These are phyloP conservation scores for Chytriomyces hyalinus DNA, from an alignment of 192 early-diverging fungal species.

Conservation along the genomic window DNA sequence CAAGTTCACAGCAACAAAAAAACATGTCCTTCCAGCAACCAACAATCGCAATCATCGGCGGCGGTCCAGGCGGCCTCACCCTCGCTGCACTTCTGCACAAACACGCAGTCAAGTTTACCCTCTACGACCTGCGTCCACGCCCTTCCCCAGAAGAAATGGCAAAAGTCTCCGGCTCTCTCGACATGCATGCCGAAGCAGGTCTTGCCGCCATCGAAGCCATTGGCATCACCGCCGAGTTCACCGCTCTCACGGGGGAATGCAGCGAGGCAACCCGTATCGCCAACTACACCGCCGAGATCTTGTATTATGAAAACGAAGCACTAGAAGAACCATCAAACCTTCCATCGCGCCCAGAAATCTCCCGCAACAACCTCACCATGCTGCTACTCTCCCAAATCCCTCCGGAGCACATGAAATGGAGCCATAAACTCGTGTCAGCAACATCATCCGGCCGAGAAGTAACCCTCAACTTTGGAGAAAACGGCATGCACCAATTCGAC, in stretches of 20 bases:
- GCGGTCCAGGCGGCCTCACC: background rate
- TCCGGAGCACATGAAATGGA: no score
- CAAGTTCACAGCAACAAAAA: background rate
- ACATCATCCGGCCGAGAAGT: background rate
- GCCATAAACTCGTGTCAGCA: no score
- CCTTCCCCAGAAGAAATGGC: background rate
- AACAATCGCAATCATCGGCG: background rate
- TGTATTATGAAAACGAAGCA: no score
- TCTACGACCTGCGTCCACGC: background rate
- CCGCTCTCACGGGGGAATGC: background rate
- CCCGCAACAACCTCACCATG: conserved; percentile 50
- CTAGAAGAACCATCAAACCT: no score
- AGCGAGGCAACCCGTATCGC: background rate
- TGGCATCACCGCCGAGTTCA: background rate
- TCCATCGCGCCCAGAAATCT: conserved; percentile 50
- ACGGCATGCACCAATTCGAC: background rate
- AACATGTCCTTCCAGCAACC: background rate
- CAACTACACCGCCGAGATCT: background rate
- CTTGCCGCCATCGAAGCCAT: background rate
- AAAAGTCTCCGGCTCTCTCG: background rate
- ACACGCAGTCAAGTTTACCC: no score
- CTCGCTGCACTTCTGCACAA: no score
- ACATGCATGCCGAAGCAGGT: background rate
- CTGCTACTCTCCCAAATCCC: conserved; percentile 33
- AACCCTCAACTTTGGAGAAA: background rate